Evolutionary conservation across 2,329 filamentous ascomycete genomes (phyloP).

Genomic region (Graphiopsis chlorocephala): DNA sequence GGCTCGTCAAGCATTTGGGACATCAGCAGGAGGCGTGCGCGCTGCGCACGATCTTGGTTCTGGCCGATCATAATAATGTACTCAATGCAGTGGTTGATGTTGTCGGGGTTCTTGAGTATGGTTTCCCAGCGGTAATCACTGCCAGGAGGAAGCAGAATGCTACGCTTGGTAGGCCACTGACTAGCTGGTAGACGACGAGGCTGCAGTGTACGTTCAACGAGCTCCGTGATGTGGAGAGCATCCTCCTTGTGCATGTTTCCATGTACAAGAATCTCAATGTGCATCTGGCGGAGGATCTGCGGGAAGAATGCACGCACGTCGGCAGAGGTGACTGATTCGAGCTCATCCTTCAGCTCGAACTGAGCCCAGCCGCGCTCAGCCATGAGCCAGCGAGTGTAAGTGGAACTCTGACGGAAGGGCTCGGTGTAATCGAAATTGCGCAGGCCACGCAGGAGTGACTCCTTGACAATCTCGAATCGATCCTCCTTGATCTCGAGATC

Average conservation of each 20-base stretch:
- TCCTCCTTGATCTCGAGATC: conserved; percentile 82
- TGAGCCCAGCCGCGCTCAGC: conserved; percentile 74
- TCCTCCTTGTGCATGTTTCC: conserved; percentile 96
- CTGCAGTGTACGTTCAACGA: conserved; percentile 75
- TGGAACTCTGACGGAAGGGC: conserved; percentile 83
- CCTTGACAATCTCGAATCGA: conserved; percentile 87
- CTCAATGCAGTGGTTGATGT: conserved; percentile 63
- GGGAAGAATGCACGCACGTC: conserved; percentile 76
- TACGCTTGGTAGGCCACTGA: conserved; percentile 77
- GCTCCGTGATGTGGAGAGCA: conserved; percentile 76
- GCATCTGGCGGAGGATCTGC: conserved; percentile 75
- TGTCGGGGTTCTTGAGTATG: conserved; percentile 77
- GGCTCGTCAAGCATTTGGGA: conserved; percentile 92
- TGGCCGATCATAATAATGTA: conserved; percentile 46
- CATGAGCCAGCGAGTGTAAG: conserved; percentile 77
- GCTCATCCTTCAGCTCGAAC: conserved; percentile 74
- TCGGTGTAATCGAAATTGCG: conserved; percentile 86
- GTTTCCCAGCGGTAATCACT: conserved; percentile 82
- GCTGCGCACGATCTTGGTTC: conserved; percentile 59
- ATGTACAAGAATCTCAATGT: conserved; percentile 84
- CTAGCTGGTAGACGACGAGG: conserved; percentile 69
- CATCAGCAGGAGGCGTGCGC: conserved; percentile 76
- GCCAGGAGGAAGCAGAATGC: conserved; percentile 72
- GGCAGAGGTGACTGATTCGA: conserved; percentile 70
- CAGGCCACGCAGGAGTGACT: conserved; percentile 71